phyloP scores from a whole-genome alignment of 2,329 filamentous ascomycete species.

The Claviceps sp. region DNA sequence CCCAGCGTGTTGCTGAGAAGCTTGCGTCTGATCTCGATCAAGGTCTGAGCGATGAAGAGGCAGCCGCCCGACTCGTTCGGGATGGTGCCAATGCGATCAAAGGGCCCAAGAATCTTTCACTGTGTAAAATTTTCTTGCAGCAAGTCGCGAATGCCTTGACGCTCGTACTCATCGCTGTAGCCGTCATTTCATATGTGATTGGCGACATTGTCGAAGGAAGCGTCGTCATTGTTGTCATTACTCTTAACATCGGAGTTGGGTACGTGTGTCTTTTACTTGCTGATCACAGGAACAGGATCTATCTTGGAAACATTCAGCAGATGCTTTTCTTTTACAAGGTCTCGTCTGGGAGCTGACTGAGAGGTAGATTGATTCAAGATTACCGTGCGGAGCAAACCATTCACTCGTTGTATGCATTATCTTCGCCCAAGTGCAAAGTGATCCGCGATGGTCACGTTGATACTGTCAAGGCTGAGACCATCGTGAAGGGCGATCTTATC shows the following conservation, averaged over 20 bases:
- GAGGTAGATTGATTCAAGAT: conserved; percentile 41
- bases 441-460: conserved; percentile 38
- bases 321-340: neutral
- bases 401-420: conserved; percentile 44
- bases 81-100: conserved; percentile 61
- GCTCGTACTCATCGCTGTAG: conserved; percentile 60
- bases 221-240: conserved; percentile 50
- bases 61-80: conserved; percentile 48
- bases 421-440: conserved; percentile 45
- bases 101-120: conserved; percentile 55
- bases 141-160: conserved; percentile 69
- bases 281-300: neutral
- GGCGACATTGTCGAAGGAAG: conserved; percentile 49
- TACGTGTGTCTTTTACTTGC: conserved; percentile 21
- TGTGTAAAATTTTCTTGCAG: conserved; percentile 64
- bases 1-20: conserved; percentile 19
- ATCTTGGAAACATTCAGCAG: too few species aligned
- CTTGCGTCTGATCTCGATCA: conserved; percentile 33
- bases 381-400: conserved; percentile 49
- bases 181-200: conserved; percentile 55
- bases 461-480: conserved; percentile 38
- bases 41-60: conserved; percentile 52
- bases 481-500: conserved; percentile 56
- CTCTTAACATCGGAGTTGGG: conserved; percentile 55
- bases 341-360: neutral